These are phyloP conservation scores for Baorangia bicolor DNA, from an alignment of 768 basidiomycete species.

Conservation along the genomic window DNA sequence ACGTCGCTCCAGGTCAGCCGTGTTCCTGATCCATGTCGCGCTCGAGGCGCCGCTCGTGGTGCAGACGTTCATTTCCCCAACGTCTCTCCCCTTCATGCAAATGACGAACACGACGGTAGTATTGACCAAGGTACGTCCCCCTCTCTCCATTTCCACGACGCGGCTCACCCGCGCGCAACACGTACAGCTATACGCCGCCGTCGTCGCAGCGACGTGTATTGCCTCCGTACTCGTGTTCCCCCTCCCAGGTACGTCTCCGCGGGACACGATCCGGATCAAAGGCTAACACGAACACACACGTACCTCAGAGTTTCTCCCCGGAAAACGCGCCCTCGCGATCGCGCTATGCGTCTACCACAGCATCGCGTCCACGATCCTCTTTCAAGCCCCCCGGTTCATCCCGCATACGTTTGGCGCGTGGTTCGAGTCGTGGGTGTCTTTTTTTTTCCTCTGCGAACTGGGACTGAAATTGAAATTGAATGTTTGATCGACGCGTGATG, in stretches of 20 bases:
- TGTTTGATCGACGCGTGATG: too few species aligned
- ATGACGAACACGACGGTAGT: constrained; percentile 81
- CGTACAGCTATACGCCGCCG: constrained; percentile 65
- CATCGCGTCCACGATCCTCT: constrained; percentile 69
- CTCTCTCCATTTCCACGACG: constrained; percentile 1
- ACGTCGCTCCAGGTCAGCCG: constrained; percentile 44
- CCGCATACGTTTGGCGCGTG: constrained; percentile 64
- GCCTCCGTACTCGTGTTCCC: constrained; percentile 61
- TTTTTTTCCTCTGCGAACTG: too few species aligned
- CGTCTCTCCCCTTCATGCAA: constrained; percentile 68
- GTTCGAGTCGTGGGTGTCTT: constrained; percentile 55
- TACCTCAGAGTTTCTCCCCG: constrained; percentile 86
- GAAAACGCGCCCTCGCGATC: constrained; percentile 81
- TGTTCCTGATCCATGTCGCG: constrained; percentile 79
- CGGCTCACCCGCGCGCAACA: not conserved
- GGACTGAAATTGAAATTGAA: too few species aligned
- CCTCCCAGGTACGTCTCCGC: constrained; percentile 59
- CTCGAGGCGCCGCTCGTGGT: constrained; percentile 76
- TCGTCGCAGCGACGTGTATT: constrained; percentile 61
- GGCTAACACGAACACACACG: too few species aligned
- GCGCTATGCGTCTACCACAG: constrained; percentile 76
- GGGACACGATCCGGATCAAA: not conserved
- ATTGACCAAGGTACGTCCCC: constrained; percentile 59
- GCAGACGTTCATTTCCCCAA: constrained; percentile 68
- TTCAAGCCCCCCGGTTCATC: constrained; percentile 76